Conservation (phyloP, 306 rosid genomes). For the Albizia julibrissin region DNA sequence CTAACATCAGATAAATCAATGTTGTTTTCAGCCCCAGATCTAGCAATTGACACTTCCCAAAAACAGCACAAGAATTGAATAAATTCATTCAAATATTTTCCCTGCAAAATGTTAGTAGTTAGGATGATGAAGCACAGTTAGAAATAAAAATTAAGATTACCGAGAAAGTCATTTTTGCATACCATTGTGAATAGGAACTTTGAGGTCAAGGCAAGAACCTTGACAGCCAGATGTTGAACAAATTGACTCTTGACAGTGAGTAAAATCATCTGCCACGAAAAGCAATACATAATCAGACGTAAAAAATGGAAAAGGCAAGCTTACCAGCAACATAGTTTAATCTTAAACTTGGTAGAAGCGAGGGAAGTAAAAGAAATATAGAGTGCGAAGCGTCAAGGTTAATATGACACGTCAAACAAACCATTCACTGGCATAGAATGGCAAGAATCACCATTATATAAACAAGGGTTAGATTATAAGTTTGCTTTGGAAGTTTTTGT, state of each 20-base stretch:
- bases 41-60: conserved; percentile 49
- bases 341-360: background rate
- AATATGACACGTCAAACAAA: background rate
- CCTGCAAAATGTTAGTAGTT: conserved; percentile 38
- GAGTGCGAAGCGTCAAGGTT: background rate
- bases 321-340: background rate
- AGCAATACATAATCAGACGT: conserved; percentile 15
- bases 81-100: conserved; percentile 46
- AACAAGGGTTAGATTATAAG: background rate
- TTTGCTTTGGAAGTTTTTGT: too few relatives aligned
- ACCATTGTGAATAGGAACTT: conserved; percentile 41
- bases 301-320: background rate
- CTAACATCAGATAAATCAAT: conserved; percentile 37
- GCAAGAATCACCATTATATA: background rate
- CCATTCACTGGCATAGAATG: background rate
- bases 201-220: conserved; percentile 44
- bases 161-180: conserved; percentile 24
- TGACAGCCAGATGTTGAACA: conserved; percentile 54
- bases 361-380: background rate
- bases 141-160: conserved; percentile 1
- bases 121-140: conserved; percentile 6
- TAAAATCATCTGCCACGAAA: conserved; percentile 46
- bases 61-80: conserved; percentile 50
- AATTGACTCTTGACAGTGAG: conserved; percentile 45
- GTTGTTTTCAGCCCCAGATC: conserved; percentile 41